Conservation (phyloP, 2,329 filamentous ascomycete species). For the Calonectria fujianensis region DNA sequence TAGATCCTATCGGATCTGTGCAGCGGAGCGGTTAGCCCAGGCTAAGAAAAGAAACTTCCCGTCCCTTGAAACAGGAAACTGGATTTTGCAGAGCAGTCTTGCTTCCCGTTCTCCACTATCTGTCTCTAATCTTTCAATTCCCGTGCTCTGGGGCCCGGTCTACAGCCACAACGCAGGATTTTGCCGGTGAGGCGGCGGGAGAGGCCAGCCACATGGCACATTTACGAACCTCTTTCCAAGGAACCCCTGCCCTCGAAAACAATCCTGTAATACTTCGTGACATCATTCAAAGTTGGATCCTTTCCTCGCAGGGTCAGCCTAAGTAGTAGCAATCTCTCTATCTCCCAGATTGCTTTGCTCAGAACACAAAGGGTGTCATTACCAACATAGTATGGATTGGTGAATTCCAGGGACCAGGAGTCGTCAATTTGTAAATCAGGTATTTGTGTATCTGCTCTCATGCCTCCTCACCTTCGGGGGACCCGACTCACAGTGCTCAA, state of each 20-base stretch:
- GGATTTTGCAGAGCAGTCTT: neutral
- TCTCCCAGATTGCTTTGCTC: neutral
- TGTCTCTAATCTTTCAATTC: constrained; percentile 4
- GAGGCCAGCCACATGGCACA: neutral
- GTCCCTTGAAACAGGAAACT: neutral
- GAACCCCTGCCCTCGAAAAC: neutral
- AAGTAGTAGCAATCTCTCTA: neutral
- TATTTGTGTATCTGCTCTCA: neutral
- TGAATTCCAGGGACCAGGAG: neutral
- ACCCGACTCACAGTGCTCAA: neutral
- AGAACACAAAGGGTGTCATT: neutral
- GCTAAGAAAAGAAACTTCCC: constrained; percentile 24
- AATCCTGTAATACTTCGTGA: neutral
- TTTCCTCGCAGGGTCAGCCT: neutral
- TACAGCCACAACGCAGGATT: constrained; percentile 7
- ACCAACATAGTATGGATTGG: neutral
- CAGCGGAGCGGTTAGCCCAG: constrained; percentile 10
- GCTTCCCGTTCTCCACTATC: neutral
- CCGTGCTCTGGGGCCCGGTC: neutral
- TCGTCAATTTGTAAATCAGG: neutral
- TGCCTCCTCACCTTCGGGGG: neutral
- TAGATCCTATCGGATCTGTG: constrained; percentile 14
- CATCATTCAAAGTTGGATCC: neutral
- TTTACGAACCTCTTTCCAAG: neutral
- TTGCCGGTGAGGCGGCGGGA: constrained; percentile 2